Conservation (phyloP, 2,329 filamentous ascomycete genomes). For the Neopestalotiopsis sp. region DNA sequence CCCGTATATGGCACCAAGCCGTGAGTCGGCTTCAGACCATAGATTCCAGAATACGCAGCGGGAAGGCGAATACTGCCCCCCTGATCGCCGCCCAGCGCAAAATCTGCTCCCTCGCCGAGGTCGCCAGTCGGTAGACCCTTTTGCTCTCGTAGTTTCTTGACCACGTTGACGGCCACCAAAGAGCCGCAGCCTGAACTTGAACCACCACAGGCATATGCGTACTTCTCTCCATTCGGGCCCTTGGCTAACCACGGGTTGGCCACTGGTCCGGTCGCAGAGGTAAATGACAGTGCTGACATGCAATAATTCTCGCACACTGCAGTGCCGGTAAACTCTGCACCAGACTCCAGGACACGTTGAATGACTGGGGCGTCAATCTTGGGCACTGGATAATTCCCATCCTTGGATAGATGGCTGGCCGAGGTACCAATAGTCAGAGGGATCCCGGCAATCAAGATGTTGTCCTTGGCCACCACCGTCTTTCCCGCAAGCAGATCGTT, state of each 20-base stretch:
- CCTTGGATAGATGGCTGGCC: slow-evolving; percentile 33
- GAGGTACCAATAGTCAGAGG: slow-evolving; percentile 41
- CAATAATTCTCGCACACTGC: slow-evolving; percentile 45
- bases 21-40: slow-evolving; percentile 51
- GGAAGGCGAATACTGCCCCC: slow-evolving; percentile 44
- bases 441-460: slow-evolving; percentile 39
- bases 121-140: slow-evolving; percentile 22
- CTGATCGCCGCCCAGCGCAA: slow-evolving; percentile 45
- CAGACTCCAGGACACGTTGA: slow-evolving; percentile 37
- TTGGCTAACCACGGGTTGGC: slow-evolving; percentile 37
- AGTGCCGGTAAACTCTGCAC: slow-evolving; percentile 38
- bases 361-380: slow-evolving; percentile 41
- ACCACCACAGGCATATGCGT: slow-evolving; percentile 37
- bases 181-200: slow-evolving; percentile 42
- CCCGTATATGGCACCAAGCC: slow-evolving; percentile 55
- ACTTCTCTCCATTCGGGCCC: slow-evolving; percentile 19
- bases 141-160: slow-evolving; percentile 19
- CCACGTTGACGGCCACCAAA: slow-evolving; percentile 33
- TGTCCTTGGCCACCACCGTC: slow-evolving; percentile 41
- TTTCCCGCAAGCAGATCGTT: slow-evolving; percentile 32
- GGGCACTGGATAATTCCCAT: slow-evolving; percentile 34
- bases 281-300: slow-evolving; percentile 40
- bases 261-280: slow-evolving; percentile 40
- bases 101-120: slow-evolving; percentile 25
- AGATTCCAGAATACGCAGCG: slow-evolving; percentile 44